Percentiles rank a stretch among this genome's conserved stretches.
Conservation (phyloP, 2,329 filamentous ascomycete species). For the Colletotrichum higginsianum region DNA sequence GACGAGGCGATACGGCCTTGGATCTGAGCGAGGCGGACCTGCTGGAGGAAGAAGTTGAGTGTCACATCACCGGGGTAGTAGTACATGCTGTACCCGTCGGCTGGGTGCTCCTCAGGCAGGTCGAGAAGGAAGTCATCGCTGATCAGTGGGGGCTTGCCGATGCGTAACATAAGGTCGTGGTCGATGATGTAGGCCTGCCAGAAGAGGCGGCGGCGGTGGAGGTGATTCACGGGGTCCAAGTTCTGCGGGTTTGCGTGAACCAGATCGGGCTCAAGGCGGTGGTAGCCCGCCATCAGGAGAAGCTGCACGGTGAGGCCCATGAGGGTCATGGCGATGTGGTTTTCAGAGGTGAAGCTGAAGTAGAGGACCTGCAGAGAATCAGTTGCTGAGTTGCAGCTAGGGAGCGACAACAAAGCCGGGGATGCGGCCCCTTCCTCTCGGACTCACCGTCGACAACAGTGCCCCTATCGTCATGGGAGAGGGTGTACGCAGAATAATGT, state of each 20-base stretch:
- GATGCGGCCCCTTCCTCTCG: neutral
- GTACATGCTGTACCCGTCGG: slow-evolving; percentile 33
- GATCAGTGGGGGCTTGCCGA: slow-evolving; percentile 38
- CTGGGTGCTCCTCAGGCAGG: slow-evolving; percentile 35
- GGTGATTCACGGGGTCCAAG: neutral
- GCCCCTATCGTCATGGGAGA: slow-evolving; percentile 31
- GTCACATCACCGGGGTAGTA: slow-evolving; percentile 33
- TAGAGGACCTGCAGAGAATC: slow-evolving; percentile 14
- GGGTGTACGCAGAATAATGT: slow-evolving; percentile 23
- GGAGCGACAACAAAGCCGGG: neutral
- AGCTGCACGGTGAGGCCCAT: slow-evolving; percentile 29
- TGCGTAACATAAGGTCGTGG: slow-evolving; percentile 30
- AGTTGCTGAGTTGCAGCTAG: neutral
- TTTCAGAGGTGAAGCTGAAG: slow-evolving; percentile 32
- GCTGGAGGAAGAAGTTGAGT: slow-evolving; percentile 38
- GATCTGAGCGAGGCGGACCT: slow-evolving; percentile 36
- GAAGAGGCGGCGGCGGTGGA: slow-evolving; percentile 32
- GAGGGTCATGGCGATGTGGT: slow-evolving; percentile 21
- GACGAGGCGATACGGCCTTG: slow-evolving; percentile 23
- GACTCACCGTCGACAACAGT: slow-evolving; percentile 24
- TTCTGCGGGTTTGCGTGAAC: neutral
- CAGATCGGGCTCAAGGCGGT: slow-evolving; percentile 5
- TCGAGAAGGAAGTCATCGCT: slow-evolving; percentile 37
- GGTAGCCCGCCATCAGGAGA: slow-evolving; percentile 33
- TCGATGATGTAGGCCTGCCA: slow-evolving; percentile 35